phyloP scores from a whole-genome alignment of 2,329 filamentous ascomycete genomes.

The Kalmusia sp. region DNA sequence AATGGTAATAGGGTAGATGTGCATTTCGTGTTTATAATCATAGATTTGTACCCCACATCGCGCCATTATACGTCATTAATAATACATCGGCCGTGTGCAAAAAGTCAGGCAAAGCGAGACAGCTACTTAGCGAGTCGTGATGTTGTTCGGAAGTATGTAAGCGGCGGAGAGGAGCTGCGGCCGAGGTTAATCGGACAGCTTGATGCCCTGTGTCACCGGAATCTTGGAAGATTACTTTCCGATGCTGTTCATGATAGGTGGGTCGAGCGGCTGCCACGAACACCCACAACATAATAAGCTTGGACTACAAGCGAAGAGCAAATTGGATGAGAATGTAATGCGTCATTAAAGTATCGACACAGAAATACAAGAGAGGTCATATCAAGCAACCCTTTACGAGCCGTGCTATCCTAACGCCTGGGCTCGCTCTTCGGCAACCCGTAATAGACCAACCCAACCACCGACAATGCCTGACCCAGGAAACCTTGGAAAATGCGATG shows the following conservation, averaged over 20 bases:
- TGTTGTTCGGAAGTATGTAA: background rate
- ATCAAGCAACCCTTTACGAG: background rate
- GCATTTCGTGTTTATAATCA: too few species aligned
- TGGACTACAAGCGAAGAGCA: too few species aligned
- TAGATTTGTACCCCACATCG: constrained; percentile 2
- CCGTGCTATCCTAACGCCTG: background rate
- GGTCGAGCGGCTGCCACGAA: background rate
- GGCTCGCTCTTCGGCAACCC: background rate
- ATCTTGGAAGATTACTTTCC: background rate
- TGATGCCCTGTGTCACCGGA: background rate
- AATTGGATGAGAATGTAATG: background rate
- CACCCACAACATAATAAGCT: background rate
- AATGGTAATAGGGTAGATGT: too few species aligned
- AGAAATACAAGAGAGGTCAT: constrained; percentile 2
- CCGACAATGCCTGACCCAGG: constrained; percentile 4
- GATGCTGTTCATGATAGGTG: too few species aligned
- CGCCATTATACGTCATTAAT: background rate
- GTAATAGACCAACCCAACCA: background rate
- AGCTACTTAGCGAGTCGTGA: background rate
- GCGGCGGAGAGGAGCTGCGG: background rate
- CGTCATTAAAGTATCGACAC: constrained; percentile 1
- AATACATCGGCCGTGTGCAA: background rate
- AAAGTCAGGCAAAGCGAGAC: background rate
- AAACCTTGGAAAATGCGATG: background rate
- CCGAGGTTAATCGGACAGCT: background rate